Evolutionary conservation across 2,329 filamentous ascomycete genomes (phyloP).

Genomic region (Xylaria digitata): DNA sequence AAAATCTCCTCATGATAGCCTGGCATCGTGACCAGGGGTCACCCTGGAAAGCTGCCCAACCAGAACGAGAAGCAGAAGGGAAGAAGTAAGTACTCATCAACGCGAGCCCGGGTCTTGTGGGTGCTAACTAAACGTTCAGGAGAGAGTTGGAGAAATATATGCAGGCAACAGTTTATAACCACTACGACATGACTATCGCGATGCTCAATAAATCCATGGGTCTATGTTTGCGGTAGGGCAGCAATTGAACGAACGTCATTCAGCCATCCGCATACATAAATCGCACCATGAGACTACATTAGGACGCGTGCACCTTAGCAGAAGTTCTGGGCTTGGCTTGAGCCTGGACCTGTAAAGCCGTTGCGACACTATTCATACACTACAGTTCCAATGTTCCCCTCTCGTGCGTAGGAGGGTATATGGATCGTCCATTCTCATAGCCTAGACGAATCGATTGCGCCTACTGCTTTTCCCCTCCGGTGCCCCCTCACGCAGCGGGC

Average conservation of each 20-base stretch:
- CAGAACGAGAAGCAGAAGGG: slow-evolving; percentile 38
- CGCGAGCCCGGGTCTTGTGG: background rate
- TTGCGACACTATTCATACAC: slow-evolving; percentile 6
- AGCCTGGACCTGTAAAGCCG: slow-evolving; percentile 21
- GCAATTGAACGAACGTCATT: slow-evolving; percentile 21
- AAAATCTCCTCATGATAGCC: slow-evolving; percentile 70
- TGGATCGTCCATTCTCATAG: slow-evolving; percentile 12
- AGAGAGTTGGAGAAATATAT: slow-evolving; percentile 38
- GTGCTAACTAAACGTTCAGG: slow-evolving; percentile 39
- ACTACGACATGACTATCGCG: slow-evolving; percentile 75
- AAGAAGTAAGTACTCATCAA: slow-evolving; percentile 28
- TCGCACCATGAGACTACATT: slow-evolving; percentile 20
- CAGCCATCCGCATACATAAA: slow-evolving; percentile 18
- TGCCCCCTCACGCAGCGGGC: slow-evolving; percentile 12
- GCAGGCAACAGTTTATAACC: slow-evolving; percentile 58
- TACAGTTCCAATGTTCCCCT: slow-evolving; percentile 14
- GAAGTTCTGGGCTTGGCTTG: slow-evolving; percentile 12
- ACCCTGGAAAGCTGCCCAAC: slow-evolving; percentile 45
- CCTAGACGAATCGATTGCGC: slow-evolving; percentile 24
- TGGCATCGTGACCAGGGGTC: slow-evolving; percentile 53
- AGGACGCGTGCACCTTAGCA: slow-evolving; percentile 1
- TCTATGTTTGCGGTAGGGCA: slow-evolving; percentile 65
- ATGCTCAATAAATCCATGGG: slow-evolving; percentile 82
- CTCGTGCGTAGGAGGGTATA: slow-evolving; percentile 10
- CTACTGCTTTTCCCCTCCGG: slow-evolving; percentile 19